Evolutionary conservation across 768 basidiomycete genomes (phyloP), one percentile per base, ranked within the genome.

Genomic region (Porphyrellus cyaneotinctus): DNA sequence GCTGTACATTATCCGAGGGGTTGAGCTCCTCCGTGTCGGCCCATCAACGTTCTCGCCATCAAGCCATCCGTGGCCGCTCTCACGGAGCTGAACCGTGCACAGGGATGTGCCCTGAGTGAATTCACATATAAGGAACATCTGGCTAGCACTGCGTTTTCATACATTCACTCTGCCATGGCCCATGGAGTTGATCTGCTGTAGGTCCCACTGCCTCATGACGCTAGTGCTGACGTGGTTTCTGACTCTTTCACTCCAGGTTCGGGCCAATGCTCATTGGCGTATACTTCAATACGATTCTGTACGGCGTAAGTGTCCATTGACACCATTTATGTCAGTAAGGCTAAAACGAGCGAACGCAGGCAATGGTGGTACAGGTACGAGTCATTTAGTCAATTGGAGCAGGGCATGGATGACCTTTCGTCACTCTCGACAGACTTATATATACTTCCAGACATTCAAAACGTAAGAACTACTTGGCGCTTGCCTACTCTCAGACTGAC

Each of bases 391-490:
- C 13, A 20, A 47, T 2, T 3, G 2, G 5, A 18, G 7, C 26
- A 28, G 12, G 8, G 31, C 4, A 13, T 3, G 18, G 2, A 32
- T 52, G 22, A 61, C 6, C 23, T 15, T 13, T 17, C 38, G 20
- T 28, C 22, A 1, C 14, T 39, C 20, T 0, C 17, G 24, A 26
- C 75, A 83, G 63, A 69, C 73, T 8, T 79, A 76, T 52, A 48
- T 82, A 13, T 81, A 82, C 58, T 75, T 70, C 59, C 72, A 69
- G 35, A 69, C 72, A 0, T 75, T 68, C 61, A 74, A 73, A 53
- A 63, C 56, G 78, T 62, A 72, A 35, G 53, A 64, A 9, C 15
- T 22, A 13, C 6, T 35, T 3, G 10, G 18, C 2, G 8, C 48
- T n/a, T 12, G 22, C 26, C 7, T 20, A 26, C 22, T 46, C n/a